phyloP scores from a whole-genome alignment of 2,329 filamentous ascomycete species.

The Aureobasidium lini region DNA sequence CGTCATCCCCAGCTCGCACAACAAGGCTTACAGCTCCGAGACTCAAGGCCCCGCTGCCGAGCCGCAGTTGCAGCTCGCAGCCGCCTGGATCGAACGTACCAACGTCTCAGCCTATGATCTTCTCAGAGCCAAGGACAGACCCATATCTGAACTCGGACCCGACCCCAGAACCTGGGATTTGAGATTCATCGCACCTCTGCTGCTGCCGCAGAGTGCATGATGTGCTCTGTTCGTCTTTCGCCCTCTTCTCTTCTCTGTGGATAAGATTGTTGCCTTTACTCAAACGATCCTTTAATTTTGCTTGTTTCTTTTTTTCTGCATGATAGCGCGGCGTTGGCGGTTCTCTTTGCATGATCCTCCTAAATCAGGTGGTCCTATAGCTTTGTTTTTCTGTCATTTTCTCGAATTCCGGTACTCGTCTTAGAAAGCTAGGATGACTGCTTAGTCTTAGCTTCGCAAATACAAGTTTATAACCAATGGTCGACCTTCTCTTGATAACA shows the following conservation, averaged over 20 bases:
- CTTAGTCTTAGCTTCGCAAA: no score
- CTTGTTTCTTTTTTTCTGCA: not conserved
- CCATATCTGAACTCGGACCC: not conserved
- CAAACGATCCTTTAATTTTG: not conserved
- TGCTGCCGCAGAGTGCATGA: conserved; percentile 8
- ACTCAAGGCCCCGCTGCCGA: conserved; percentile 3
- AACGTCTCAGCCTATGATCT: not conserved
- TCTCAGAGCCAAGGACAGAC: not conserved
- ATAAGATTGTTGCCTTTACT: not conserved
- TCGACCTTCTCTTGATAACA: no score
- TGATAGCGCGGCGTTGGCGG: conserved; percentile 13
- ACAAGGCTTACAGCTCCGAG: conserved; percentile 8
- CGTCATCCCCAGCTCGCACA: conserved; percentile 11
- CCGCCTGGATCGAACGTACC: conserved; percentile 9
- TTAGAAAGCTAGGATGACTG: no score
- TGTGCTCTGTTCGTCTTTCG: not conserved
- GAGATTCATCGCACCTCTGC: conserved; percentile 9
- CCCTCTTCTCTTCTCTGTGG: not conserved
- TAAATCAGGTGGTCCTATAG: not conserved
- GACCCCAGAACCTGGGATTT: conserved; percentile 9
- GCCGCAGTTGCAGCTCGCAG: conserved; percentile 5
- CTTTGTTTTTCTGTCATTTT: no score
- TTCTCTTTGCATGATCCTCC: not conserved
- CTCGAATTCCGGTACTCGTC: not conserved
- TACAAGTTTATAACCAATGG: not conserved